Percentiles rank a stretch among this genome's conserved stretches.
Conservation (phyloP, 1,139 yeast genomes). For the Saccharomyces pastorianus region DNA sequence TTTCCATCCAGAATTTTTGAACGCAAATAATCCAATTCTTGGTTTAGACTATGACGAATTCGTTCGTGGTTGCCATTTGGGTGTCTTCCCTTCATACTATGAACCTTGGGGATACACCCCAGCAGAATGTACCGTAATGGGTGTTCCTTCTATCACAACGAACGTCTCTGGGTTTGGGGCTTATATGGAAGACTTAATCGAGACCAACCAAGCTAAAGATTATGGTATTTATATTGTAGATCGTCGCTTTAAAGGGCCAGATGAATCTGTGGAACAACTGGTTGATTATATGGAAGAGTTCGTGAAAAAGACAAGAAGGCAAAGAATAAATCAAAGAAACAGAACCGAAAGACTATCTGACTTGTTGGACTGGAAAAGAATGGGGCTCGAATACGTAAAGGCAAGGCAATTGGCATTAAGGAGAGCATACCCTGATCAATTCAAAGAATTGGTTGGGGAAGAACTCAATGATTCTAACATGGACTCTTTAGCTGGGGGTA, state of each 20-base stretch:
- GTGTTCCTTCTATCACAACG: slow-evolving; percentile 93
- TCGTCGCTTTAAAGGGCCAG: slow-evolving; percentile 84
- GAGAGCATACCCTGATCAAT: slow-evolving; percentile 86
- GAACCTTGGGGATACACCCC: slow-evolving; percentile 99
- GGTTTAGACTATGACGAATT: slow-evolving; percentile 92
- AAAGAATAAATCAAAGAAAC: slow-evolving; percentile 93
- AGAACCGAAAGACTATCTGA: slow-evolving; percentile 90
- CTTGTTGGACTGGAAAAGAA: slow-evolving; percentile 89
- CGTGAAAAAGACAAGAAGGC: slow-evolving; percentile 81
- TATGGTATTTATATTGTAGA: slow-evolving; percentile 95
- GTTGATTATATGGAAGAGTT: slow-evolving; percentile 84
- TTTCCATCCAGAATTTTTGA: slow-evolving; percentile 93
- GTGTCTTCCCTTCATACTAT: slow-evolving; percentile 94
- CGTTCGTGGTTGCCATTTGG: slow-evolving; percentile 94
- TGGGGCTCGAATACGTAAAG: slow-evolving; percentile 92
- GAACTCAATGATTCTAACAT: slow-evolving; percentile 22
- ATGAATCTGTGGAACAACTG: slow-evolving; percentile 85
- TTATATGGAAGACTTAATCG: slow-evolving; percentile 94
- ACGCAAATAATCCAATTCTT: slow-evolving; percentile 86
- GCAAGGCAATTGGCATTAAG: slow-evolving; percentile 86
- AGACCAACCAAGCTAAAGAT: slow-evolving; percentile 66
- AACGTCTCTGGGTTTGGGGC: slow-evolving; percentile 94
- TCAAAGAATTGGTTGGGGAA: slow-evolving; percentile 42
- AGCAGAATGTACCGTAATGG: slow-evolving; percentile 98
- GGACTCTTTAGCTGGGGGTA: slow-evolving; percentile 24